phyloP scores from a whole-genome alignment of 2,329 filamentous ascomycete genomes.

The Aureobasidium melanogenum region DNA sequence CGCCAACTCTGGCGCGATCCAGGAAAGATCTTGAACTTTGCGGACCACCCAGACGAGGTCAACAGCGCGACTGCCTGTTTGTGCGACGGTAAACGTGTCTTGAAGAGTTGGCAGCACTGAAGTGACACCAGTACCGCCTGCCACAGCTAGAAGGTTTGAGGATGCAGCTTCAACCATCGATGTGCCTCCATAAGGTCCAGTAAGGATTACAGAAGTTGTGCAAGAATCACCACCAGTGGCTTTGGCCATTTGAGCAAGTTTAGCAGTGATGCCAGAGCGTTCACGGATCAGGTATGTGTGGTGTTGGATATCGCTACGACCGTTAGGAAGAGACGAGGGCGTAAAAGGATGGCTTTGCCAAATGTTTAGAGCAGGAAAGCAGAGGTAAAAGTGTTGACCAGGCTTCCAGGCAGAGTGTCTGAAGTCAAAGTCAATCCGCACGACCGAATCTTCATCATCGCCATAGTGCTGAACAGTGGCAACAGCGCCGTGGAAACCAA shows the following conservation, averaged over 20 bases:
- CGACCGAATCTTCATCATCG: constrained; percentile 52
- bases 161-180: neutral
- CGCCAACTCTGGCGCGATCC: constrained; percentile 9
- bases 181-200: constrained; percentile 51
- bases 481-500: constrained; percentile 47
- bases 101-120: constrained; percentile 61
- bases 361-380: constrained; percentile 56
- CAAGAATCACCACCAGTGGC: constrained; percentile 36
- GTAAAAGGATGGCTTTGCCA: constrained; percentile 70
- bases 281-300: constrained; percentile 31
- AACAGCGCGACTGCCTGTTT: neutral
- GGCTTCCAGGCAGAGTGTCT: constrained; percentile 51
- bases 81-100: constrained; percentile 34
- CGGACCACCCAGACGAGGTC: constrained; percentile 13
- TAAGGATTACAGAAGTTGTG: constrained; percentile 52
- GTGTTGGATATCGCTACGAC: constrained; percentile 17
- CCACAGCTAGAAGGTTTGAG: constrained; percentile 10
- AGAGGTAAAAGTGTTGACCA: constrained; percentile 65
- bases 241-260: constrained; percentile 39
- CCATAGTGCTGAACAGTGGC: constrained; percentile 46
- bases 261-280: constrained; percentile 47
- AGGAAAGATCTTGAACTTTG: constrained; percentile 10
- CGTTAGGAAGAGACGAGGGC: constrained; percentile 45
- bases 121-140: constrained; percentile 52
- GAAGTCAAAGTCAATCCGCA: constrained; percentile 59